Conservation (phyloP, 1,139 yeast species). For the Lodderomyces elongisporus region DNA sequence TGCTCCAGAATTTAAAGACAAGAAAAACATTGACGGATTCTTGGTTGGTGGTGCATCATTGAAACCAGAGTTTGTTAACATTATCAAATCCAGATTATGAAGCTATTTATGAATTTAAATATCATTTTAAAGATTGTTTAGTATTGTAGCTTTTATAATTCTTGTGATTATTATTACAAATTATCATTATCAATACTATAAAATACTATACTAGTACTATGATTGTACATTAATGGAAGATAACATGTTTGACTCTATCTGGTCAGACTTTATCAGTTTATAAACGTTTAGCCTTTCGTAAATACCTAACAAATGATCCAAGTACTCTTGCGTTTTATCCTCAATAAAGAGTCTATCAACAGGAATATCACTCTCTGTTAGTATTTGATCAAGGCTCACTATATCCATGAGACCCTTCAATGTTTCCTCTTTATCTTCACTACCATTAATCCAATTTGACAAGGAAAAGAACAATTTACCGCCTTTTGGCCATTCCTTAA, state of each 20-base stretch:
- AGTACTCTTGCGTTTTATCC: conserved; percentile 9
- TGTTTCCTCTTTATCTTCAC: conserved; percentile 17
- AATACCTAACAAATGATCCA: conserved; percentile 11
- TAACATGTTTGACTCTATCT: conserved; percentile 11
- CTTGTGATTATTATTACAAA: no score
- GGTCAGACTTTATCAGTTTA: conserved; percentile 6
- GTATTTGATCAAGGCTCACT: conserved; percentile 18
- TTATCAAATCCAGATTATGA: conserved; percentile 87
- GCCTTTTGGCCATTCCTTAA: conserved; percentile 18
- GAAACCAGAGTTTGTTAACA: conserved; percentile 96
- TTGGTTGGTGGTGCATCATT: conserved; percentile 99
- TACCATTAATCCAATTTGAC: conserved; percentile 58
- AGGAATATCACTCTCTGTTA: conserved; percentile 36
- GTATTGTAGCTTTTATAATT: no score
- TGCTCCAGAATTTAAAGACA: conserved; percentile 85
- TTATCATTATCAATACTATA: no score
- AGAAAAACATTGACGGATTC: conserved; percentile 95
- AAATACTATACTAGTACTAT: no score
- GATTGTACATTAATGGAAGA: conserved; percentile 7
- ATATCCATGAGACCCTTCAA: conserved; percentile 18
- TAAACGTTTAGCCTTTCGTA: conserved; percentile 11
- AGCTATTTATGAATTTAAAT: conserved; percentile 11
- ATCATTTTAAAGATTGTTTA: conserved; percentile 1
- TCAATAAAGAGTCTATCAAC: conserved; percentile 23
- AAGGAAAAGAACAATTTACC: conserved; percentile 47